Percentiles rank a stretch among this genome's conserved stretches.
Conservation (phyloP, 495 filamentous ascomycete species). For the Penicillium samsonianum region DNA sequence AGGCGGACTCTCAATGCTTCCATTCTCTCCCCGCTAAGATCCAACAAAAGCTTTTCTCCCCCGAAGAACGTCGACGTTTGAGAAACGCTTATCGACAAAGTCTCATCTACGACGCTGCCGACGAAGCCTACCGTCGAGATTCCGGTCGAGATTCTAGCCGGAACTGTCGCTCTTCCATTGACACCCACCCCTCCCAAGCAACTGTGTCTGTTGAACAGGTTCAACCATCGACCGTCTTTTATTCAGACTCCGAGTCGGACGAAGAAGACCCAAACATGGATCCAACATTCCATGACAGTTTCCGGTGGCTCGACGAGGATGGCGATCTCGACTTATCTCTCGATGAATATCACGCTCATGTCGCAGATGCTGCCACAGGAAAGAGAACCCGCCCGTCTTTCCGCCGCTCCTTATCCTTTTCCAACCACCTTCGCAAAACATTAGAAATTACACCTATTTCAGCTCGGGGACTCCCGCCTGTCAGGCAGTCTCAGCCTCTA, state of each 20-base stretch:
- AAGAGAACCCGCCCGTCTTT: constrained; percentile 43
- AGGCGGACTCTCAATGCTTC: constrained; percentile 71
- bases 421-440: constrained; percentile 21
- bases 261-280: constrained; percentile 47
- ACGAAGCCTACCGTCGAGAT: constrained; percentile 56
- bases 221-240: constrained; percentile 32
- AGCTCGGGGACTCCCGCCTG: constrained; percentile 24
- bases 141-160: not conserved
- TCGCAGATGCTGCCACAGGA: constrained; percentile 33
- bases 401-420: constrained; percentile 50
- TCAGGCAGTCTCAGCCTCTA: constrained; percentile 22
- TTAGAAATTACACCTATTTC: constrained; percentile 19
- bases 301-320: constrained; percentile 80
- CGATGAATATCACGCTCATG: constrained; percentile 52
- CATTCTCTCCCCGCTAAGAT: constrained; percentile 70
- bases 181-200: constrained; percentile 26
- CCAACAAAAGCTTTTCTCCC: constrained; percentile 66
- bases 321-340: constrained; percentile 72
- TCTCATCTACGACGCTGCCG: constrained; percentile 68
- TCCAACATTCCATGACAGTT: constrained; percentile 63
- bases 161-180: constrained; percentile 23
- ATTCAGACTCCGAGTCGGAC: constrained; percentile 36
- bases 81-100: constrained; percentile 54
- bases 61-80: constrained; percentile 69
- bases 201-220: constrained; percentile 25